phyloP scores from a whole-genome alignment of 1,284 basidiomycete species.

The Omphalotus olearius region DNA sequence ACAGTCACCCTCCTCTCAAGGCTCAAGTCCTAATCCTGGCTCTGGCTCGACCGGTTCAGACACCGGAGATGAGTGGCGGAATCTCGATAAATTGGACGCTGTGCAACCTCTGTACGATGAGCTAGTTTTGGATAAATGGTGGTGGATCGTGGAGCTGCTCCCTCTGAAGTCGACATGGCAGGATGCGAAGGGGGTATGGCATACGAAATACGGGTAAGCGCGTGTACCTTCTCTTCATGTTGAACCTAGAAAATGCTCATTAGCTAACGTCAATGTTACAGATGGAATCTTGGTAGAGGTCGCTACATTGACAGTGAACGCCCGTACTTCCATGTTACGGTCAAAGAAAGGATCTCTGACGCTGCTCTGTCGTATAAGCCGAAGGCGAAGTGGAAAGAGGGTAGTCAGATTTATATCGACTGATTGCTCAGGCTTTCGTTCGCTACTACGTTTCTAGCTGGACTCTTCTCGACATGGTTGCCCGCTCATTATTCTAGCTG shows the following conservation, averaged over 20 bases:
- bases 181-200: constrained; percentile 36
- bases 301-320: constrained; percentile 7
- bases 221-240: constrained; percentile 3
- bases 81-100: constrained; percentile 29
- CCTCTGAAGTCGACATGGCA: constrained; percentile 40
- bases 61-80: background rate
- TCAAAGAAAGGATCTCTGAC: constrained; percentile 10
- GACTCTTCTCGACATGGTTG: background rate
- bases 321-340: constrained; percentile 15
- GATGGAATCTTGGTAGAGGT: constrained; percentile 13
- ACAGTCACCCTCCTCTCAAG: too few relatives aligned
- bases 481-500: background rate
- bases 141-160: constrained; percentile 48
- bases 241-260: background rate
- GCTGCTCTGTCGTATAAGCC: constrained; percentile 9
- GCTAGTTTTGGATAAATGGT: constrained; percentile 30
- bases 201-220: constrained; percentile 32
- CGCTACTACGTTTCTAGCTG: background rate
- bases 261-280: background rate
- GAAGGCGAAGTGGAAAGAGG: constrained; percentile 12
- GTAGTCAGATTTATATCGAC: constrained; percentile 13
- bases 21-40: too few relatives aligned
- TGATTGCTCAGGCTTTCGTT: background rate
- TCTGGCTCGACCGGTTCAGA: too few relatives aligned
- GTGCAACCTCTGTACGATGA: constrained; percentile 35